Base-by-base conservation (phyloP, 129 eudicot species). In the Pulicaria dysenterica region DNA sequence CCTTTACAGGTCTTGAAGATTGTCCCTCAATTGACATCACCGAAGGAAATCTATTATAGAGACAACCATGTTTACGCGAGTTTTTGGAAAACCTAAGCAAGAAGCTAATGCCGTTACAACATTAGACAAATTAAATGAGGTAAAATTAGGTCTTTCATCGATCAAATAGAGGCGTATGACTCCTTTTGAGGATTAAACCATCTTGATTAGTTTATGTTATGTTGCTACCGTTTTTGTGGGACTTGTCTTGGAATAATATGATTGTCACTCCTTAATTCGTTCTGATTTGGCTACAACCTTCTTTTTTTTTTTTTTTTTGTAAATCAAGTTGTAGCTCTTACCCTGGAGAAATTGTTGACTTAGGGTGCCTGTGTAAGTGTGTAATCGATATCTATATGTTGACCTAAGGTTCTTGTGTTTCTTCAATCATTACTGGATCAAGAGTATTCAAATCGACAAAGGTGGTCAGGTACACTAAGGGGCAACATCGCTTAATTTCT, bases 61-160 rank as follows among this genome's bases (percentile, higher is more conserved):
- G 59, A 17, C 76, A 62, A 77, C 7, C 72, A 77, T 77, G 76
- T 64, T 77, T 77, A 24, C 72, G 12, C 76, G 82, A 62, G 82
- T 77, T 37, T 70, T 77, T 69, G 81, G 81, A 16, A 82, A 78
- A 64, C 86, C 86, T 17, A 82, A 78, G 80, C 83, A 78, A 56
- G 83, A 82, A 69, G 58, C 82, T 62, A 82, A 73, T 82, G 77
- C 86, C 4, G 83, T 82, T 45, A 39, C 69, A 36, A 39, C 82
- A 49, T 61, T 77, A 63, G 82, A 77, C 72, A 77, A 77, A 70
- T 65, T 83, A 51, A 79, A 83, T 44, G 86, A 82, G 86, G 86
- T 78, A 56, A 68, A 46, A 9, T 0, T 47, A 58, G 17, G 6
- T 47, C 19, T 12, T 46, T 56, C 11, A 0, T 66, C 5, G 65